Evolutionary conservation across 106 monocot species (phyloP).

Genomic region (Triglochin maritima): DNA sequence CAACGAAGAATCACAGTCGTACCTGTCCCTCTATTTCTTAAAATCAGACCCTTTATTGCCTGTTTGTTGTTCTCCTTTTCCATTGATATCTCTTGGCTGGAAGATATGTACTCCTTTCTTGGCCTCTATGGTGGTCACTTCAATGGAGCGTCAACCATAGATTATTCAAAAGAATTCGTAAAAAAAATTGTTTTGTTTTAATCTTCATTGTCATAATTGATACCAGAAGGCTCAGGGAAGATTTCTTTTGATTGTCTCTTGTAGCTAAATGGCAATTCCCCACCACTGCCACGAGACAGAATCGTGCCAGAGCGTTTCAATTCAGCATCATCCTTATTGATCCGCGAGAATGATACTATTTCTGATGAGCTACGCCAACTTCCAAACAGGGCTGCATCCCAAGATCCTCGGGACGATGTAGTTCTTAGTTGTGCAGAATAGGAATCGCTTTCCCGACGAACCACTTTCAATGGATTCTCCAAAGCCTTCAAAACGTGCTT

Average conservation of each 20-base stretch:
- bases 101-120: too few relatives aligned
- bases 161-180: too few relatives aligned
- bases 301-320: conserved; percentile 11
- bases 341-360: conserved; percentile 13
- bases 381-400: conserved; percentile 43
- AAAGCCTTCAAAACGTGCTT: conserved; percentile 47
- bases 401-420: conserved; percentile 42
- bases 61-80: too few relatives aligned
- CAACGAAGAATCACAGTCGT: too few relatives aligned
- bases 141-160: too few relatives aligned
- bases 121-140: too few relatives aligned
- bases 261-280: conserved; percentile 33
- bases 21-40: too few relatives aligned
- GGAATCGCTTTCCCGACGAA: conserved; percentile 23
- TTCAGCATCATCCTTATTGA: background rate
- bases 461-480: conserved; percentile 53
- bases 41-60: too few relatives aligned
- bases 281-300: conserved; percentile 33
- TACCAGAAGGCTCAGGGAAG: conserved; percentile 33
- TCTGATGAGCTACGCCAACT: conserved; percentile 41
- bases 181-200: background rate
- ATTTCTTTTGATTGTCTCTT: conserved; percentile 33
- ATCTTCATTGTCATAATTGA: background rate
- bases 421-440: conserved; percentile 24
- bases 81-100: too few relatives aligned